Evolutionary conservation across 129 eudicot species (phyloP).

Genomic region (carrot (Daucus carota)): DH1_v3.0 NC_030385.2:35429001-35429500

Average conservation of each 20-base stretch:
- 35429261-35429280: constrained; percentile 94
- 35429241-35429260: constrained; percentile 94
- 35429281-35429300: constrained; percentile 52
- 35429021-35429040: background rate
- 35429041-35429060: background rate
- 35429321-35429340: background rate
- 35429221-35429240: constrained; percentile 98
- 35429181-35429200: constrained; percentile 85
- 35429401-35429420: background rate
- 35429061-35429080: background rate
- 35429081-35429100: background rate
- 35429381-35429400: background rate
- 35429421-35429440: background rate
- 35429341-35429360: background rate
- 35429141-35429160: background rate
- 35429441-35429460: background rate
- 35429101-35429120: background rate
- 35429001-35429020: background rate
- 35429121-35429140: background rate
- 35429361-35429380: background rate
- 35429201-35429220: constrained; percentile 98
- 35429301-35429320: background rate
- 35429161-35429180: background rate
- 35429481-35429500: background rate
- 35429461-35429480: background rate